Evolutionary conservation across 2,329 filamentous ascomycete genomes (phyloP), one percentile per base, ranked within the genome.

Genomic region (Plectosphaerella cucumerina): DNA sequence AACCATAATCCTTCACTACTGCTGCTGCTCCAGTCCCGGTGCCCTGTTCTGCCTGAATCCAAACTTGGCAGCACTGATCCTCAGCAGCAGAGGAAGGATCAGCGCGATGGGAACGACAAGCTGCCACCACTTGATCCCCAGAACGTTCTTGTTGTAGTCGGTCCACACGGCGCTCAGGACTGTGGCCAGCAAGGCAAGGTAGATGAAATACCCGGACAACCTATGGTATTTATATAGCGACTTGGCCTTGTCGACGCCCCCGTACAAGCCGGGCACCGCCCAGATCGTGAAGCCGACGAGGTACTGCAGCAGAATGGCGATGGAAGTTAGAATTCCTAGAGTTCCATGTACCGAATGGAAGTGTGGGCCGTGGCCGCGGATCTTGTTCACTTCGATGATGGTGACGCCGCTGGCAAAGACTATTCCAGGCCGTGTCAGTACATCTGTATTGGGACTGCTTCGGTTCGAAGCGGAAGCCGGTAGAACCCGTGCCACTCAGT

Each of bases 151-250:
- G 61, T 87, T 90, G 68, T 86, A 97, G 33, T 79, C 76, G 2
- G 93, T 97, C 70, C 85, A 77, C 3, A 85, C 90, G 2, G 92
- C 89, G 21, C 86, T 85, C 46, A 80, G 73, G 37, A 96, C 79
- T 0, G 92, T 94, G 10, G 81, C 83, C 55, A 96, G 70, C 55
- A 93, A 76, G 60, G 95, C 61, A 47, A 86, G 62, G 49, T 93
- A 70, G 52, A 92, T 72, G 8, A 83, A 58, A 65, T 99, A 97
- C 2, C 93, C 94, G 20, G 77, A 79, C 49, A 80, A 71, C 26
- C 93, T 83, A 67, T 97, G 94, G 62, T 92, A 96, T 70, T 96
- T 97, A 78, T 93, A 97, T 41, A 96, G 67, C 21, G 76, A 76
- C 77, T 92, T 95, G 18, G 91, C 93, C 3, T 84, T 84, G 22